Conservation (phyloP, 192 early-diverging fungal genomes). For the Backusella tarrabulga region DNA sequence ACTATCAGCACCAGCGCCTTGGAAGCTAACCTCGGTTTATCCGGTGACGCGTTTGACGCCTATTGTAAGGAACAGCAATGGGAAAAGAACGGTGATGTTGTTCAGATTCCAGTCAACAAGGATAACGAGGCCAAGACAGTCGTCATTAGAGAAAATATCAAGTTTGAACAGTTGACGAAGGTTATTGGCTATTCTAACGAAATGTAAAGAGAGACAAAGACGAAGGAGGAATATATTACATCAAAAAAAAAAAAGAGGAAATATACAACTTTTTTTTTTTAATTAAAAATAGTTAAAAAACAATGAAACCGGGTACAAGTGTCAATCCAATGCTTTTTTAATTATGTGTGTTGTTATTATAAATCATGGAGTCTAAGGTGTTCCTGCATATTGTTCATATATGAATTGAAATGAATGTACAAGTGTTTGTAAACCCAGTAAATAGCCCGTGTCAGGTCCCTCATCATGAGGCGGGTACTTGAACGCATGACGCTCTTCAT, state of each 20-base stretch:
- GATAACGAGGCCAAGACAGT: conserved; percentile 85
- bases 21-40: conserved; percentile 65
- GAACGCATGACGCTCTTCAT: conserved; percentile 23
- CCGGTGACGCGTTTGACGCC: conserved; percentile 59
- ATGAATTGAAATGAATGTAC: conserved; percentile 67
- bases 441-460: conserved; percentile 72
- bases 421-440: conserved; percentile 71
- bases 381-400: conserved; percentile 37
- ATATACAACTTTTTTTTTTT: neutral
- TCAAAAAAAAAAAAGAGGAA: neutral
- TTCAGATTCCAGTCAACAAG: conserved; percentile 74
- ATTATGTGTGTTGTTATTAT: neutral
- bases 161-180: conserved; percentile 69
- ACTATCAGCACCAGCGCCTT: conserved; percentile 64
- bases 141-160: conserved; percentile 85
- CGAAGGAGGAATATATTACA: neutral
- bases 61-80: conserved; percentile 63
- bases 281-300: neutral
- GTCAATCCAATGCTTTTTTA: neutral
- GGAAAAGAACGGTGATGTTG: conserved; percentile 54
- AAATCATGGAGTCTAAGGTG: neutral
- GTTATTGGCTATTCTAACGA: conserved; percentile 45
- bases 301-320: neutral
- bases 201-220: conserved; percentile 22
- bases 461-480: conserved; percentile 45